Conservation (phyloP, 306 rosid genomes). For the Inga laurina region DNA sequence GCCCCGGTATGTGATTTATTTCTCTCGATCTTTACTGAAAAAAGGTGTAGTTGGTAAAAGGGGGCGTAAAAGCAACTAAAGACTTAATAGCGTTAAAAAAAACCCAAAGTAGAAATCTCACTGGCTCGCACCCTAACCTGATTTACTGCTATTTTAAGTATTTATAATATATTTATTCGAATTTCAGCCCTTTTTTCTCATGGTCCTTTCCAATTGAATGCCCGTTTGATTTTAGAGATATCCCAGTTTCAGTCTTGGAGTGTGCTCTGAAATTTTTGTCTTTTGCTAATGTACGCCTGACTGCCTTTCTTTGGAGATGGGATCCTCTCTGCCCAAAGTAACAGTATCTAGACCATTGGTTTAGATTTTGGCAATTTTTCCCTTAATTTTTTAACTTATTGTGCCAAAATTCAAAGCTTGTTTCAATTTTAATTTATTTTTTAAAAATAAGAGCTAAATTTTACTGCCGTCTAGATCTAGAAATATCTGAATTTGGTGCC, state of each 20-base stretch:
- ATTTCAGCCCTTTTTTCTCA: conserved; percentile 28
- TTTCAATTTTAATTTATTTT: not conserved
- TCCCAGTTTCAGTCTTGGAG: not conserved
- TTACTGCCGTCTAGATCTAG: not conserved
- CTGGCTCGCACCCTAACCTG: conserved; percentile 15
- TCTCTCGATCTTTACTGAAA: not conserved
- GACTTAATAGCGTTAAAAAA: not conserved
- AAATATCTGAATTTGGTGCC: not conserved
- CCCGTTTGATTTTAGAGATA: not conserved
- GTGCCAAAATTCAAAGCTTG: not conserved
- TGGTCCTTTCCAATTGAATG: conserved; percentile 2
- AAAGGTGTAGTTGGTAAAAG: not conserved
- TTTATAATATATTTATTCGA: not conserved
- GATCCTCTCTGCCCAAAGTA: not conserved
- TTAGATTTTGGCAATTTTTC: not conserved
- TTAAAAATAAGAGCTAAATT: not conserved
- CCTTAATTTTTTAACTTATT: not conserved
- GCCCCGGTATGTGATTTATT: conserved; percentile 51
- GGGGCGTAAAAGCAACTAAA: not conserved
- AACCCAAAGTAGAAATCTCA: not conserved
- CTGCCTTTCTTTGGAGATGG: not conserved
- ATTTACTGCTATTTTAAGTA: conserved; percentile 25
- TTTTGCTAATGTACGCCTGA: conserved; percentile 12
- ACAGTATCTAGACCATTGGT: not conserved
- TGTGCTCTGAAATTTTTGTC: conserved; percentile 6